A percentile compares a stretch with the other conserved stretches of the same genome.
Evolutionary conservation across 2,329 filamentous ascomycete species (phyloP).

Genomic region (Cladosporium oxysporum): DNA sequence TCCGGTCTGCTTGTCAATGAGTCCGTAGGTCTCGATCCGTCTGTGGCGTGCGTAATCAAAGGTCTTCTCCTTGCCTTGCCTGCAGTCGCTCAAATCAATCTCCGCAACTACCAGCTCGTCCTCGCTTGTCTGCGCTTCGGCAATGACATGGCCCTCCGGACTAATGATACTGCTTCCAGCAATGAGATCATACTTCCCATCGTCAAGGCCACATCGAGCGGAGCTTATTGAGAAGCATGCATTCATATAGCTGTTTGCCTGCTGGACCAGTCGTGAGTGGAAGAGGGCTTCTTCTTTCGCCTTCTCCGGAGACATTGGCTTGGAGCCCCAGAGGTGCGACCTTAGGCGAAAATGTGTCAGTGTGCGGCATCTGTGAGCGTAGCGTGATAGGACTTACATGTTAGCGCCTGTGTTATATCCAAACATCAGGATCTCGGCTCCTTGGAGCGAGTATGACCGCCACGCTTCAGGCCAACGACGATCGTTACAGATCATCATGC

Average conservation of each 20-base stretch:
- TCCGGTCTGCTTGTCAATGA: slow-evolving; percentile 46
- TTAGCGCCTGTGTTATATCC: slow-evolving; percentile 56
- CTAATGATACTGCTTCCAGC: slow-evolving; percentile 52
- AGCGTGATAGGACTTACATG: slow-evolving; percentile 31
- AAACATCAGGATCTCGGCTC: slow-evolving; percentile 51
- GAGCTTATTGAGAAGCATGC: slow-evolving; percentile 53
- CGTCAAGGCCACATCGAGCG: slow-evolving; percentile 54
- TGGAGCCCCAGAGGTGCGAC: slow-evolving; percentile 48
- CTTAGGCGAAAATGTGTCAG: neutral
- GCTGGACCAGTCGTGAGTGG: slow-evolving; percentile 55
- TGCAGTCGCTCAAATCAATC: slow-evolving; percentile 52
- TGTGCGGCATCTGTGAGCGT: neutral
- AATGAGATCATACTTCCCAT: slow-evolving; percentile 54
- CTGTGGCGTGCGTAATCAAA: slow-evolving; percentile 51
- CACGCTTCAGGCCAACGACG: slow-evolving; percentile 57
- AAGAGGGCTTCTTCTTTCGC: slow-evolving; percentile 53
- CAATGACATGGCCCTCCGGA: slow-evolving; percentile 53
- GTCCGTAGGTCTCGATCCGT: slow-evolving; percentile 46
- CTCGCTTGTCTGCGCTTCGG: slow-evolving; percentile 49
- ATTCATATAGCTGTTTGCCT: slow-evolving; percentile 57
- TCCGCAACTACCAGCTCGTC: slow-evolving; percentile 56
- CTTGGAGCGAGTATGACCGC: slow-evolving; percentile 55
- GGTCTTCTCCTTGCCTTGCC: slow-evolving; percentile 49
- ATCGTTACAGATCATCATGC: slow-evolving; percentile 60
- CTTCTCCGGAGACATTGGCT: slow-evolving; percentile 46